A percentile compares a stretch with the other conserved stretches of the same genome.
Evolutionary conservation across 768 basidiomycete genomes (phyloP).

Genomic region (Hypholoma sublateritium): DNA sequence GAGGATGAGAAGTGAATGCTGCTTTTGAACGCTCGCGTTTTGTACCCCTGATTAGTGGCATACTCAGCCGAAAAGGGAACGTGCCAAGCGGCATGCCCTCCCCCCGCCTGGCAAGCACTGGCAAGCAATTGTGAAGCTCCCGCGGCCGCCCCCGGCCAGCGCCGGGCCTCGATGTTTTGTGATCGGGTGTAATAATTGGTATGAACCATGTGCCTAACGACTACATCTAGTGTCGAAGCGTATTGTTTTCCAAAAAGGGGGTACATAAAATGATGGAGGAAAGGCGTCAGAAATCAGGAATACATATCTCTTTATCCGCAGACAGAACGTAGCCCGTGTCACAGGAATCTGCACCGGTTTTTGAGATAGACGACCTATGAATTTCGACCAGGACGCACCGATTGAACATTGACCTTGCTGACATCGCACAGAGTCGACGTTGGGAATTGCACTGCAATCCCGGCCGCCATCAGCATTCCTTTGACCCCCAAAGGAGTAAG

Average conservation of each 20-base stretch:
- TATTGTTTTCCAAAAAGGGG: background rate
- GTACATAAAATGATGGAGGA: slow-evolving; percentile 10
- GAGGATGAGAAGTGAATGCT: background rate
- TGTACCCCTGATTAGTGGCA: background rate
- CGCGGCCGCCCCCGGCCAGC: background rate
- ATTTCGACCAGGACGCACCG: slow-evolving; percentile 18
- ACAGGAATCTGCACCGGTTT: background rate
- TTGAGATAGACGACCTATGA: background rate
- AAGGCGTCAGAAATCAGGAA: background rate
- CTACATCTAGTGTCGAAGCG: background rate
- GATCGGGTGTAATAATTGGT: background rate
- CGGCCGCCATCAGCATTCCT: slow-evolving; percentile 28
- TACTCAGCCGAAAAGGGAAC: background rate
- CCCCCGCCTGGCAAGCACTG: background rate
- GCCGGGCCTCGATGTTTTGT: background rate
- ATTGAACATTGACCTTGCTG: slow-evolving; percentile 34
- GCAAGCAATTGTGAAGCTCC: background rate
- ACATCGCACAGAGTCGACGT: slow-evolving; percentile 38
- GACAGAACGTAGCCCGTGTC: background rate
- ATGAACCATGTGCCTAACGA: background rate
- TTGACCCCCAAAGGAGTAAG: slow-evolving; percentile 15
- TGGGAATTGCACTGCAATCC: slow-evolving; percentile 43
- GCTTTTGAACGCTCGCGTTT: background rate
- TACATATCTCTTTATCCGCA: background rate
- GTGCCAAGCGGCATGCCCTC: too few species aligned